Evolutionary conservation across 169 alveolate species (phyloP), one percentile per base, ranked within the genome.

Genomic region (Besnoitia besnoiti): DNA sequence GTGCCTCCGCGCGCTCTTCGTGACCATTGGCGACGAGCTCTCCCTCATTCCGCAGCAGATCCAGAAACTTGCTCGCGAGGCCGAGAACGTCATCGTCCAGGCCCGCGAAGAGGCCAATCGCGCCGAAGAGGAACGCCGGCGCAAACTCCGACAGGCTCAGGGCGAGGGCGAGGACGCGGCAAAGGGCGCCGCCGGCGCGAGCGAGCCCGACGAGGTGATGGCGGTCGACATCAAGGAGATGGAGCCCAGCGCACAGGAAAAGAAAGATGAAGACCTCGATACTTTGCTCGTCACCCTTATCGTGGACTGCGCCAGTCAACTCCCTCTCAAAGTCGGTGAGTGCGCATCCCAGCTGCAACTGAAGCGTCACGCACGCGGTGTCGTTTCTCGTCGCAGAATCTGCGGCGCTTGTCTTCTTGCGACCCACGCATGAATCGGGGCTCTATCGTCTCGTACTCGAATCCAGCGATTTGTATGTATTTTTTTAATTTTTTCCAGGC

Each of bases 241-340:
- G 44, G 2, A 35, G 47, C 44, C 21, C 46, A 16, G 30, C 12
- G 12, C 67, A 0, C 33, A 55, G 24, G 67, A 19, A 16, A 5
- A 55, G 47, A 30, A 33, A 0, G 47, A 67, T 10, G 0, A 67
- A 5, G n/a, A 33, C n/a, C 44, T 33, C 12, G 80, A 67, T 10
- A 42, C 19, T 16, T 42, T 37, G 24, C 80, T 67, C 10, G 80
- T 35, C n/a, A 42, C 19, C 10, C 80, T 67, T 42, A 37, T 67
- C 80, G 80, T 67, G 42, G 44, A 67, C 39, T 67, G 80, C 44
- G 80, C 80, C 44, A 67, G 80, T n/a, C 80, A 19, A 42, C 80
- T 67, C n/a, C 80, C 80, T 67, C 80, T 67, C 80, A 67, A 67
- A 67, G 44, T 67, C 10, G 80, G 80, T 67, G n/a, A 7, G 80